Evolutionary conservation across 441 rosid species (phyloP).

Genomic region (Populus tomentosa): DNA sequence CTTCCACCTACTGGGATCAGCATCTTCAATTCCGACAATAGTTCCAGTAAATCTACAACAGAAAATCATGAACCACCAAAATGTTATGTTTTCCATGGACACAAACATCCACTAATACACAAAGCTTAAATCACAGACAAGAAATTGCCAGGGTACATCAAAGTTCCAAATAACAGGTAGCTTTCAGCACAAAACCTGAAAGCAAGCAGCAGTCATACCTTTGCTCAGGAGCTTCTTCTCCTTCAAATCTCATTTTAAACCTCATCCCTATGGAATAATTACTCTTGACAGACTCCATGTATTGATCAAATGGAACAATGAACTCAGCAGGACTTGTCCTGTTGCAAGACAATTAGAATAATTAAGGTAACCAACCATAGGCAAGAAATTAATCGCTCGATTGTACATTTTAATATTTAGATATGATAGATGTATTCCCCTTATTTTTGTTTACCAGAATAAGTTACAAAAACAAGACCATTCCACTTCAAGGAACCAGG

Average conservation of each 20-base stretch:
- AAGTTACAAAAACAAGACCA: background rate
- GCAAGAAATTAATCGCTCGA: background rate
- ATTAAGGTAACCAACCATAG: background rate
- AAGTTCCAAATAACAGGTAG: background rate
- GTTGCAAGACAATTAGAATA: slow-evolving; percentile 13
- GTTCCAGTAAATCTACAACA: slow-evolving; percentile 84
- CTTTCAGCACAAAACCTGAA: background rate
- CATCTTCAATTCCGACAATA: slow-evolving; percentile 80
- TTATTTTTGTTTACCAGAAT: background rate
- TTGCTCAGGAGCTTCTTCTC: slow-evolving; percentile 99
- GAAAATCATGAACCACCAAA: background rate
- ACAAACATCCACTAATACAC: background rate
- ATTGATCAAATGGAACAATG: slow-evolving; percentile 87
- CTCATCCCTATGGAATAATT: slow-evolving; percentile 92
- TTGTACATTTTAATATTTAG: background rate
- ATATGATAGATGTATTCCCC: background rate
- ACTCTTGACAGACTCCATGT: slow-evolving; percentile 69
- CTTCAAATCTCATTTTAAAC: slow-evolving; percentile 98
- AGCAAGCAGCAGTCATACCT: slow-evolving; percentile 40
- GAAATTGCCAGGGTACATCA: background rate
- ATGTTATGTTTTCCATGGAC: background rate
- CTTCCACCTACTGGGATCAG: slow-evolving; percentile 70
- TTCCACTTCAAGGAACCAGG: background rate
- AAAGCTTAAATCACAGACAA: background rate
- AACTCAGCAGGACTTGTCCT: slow-evolving; percentile 99